These are phyloP conservation scores for Salix viminalis DNA, from an alignment of 345 rosid species.

Conservation along the genomic window DNA sequence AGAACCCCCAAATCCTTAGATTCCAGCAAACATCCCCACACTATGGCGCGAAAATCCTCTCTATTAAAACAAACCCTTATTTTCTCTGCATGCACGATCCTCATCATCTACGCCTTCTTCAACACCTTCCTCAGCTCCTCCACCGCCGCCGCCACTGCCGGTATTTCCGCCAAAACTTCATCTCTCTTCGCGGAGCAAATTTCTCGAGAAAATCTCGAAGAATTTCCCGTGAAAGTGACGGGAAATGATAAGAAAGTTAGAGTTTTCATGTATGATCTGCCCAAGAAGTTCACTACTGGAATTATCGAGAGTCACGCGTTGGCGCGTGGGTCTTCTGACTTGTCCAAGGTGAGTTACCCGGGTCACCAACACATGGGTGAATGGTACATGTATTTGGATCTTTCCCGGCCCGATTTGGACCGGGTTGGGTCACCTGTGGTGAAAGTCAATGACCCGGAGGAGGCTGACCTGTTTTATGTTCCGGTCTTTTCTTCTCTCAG, in stretches of 20 bases:
- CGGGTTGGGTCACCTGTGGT: constrained; percentile 58
- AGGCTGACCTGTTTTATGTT: constrained; percentile 83
- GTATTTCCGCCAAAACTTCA: constrained; percentile 16
- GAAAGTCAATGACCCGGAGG: constrained; percentile 63
- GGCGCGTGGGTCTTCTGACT: constrained; percentile 65
- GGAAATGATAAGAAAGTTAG: constrained; percentile 22
- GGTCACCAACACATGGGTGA: constrained; percentile 99
- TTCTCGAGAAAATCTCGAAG: constrained; percentile 20
- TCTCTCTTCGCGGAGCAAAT: constrained; percentile 6
- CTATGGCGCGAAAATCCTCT: constrained; percentile 80
- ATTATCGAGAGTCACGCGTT: constrained; percentile 66
- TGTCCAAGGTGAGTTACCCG: constrained; percentile 61
- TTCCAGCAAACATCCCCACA: too few species aligned
- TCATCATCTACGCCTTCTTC: constrained; percentile 62
- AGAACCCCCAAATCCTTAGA: constrained; percentile 14
- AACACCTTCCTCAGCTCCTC: constrained; percentile 51
- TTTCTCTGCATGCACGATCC: constrained; percentile 40
- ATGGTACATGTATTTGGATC: constrained; percentile 81
- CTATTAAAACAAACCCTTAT: constrained; percentile 55
- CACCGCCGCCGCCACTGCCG: constrained; percentile 27
- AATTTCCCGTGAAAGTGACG: not conserved
- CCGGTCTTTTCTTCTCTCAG: constrained; percentile 87
- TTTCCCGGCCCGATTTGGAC: constrained; percentile 49
- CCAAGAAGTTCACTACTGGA: constrained; percentile 69
- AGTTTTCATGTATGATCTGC: constrained; percentile 83